Evolutionary conservation across 345 rosid species (phyloP).

Genomic region (Murraya koenigii): DNA sequence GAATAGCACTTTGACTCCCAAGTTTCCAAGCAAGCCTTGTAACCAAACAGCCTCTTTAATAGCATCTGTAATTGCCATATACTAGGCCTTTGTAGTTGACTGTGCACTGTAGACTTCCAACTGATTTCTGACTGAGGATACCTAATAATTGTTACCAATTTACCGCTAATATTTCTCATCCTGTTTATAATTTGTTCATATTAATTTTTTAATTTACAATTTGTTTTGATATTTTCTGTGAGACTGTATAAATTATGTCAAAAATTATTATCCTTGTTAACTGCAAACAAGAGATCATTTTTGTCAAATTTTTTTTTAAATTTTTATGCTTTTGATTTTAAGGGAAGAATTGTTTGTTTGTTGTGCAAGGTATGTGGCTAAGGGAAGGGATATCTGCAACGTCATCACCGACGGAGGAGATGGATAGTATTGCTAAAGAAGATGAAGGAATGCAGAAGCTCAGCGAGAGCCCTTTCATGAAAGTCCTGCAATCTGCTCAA

Average conservation of each 20-base stretch:
- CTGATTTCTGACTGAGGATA: too few species aligned
- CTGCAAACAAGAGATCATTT: background rate
- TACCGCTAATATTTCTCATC: too few species aligned
- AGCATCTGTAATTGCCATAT: too few species aligned
- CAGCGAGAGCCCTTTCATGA: constrained; percentile 35
- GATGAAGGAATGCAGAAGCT: constrained; percentile 44
- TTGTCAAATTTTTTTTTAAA: background rate
- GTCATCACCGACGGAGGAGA: constrained; percentile 47
- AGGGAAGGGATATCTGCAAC: constrained; percentile 52
- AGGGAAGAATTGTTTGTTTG: background rate
- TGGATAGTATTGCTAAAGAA: constrained; percentile 25
- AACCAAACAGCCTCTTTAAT: too few species aligned
- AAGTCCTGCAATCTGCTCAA: constrained; percentile 45
- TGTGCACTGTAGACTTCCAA: too few species aligned
- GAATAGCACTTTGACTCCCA: too few species aligned
- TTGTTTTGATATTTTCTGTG: background rate
- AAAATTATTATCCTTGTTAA: background rate
- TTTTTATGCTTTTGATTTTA: background rate
- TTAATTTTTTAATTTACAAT: background rate
- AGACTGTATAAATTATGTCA: accelerated
- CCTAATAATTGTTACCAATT: too few species aligned
- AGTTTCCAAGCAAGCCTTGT: too few species aligned
- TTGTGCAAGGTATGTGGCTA: constrained; percentile 37
- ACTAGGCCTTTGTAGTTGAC: too few species aligned
- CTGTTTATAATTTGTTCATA: too few species aligned